These are phyloP conservation scores for Ustilago xerochloae DNA, from an alignment of 1,284 basidiomycete species.

Conservation along the genomic window DNA sequence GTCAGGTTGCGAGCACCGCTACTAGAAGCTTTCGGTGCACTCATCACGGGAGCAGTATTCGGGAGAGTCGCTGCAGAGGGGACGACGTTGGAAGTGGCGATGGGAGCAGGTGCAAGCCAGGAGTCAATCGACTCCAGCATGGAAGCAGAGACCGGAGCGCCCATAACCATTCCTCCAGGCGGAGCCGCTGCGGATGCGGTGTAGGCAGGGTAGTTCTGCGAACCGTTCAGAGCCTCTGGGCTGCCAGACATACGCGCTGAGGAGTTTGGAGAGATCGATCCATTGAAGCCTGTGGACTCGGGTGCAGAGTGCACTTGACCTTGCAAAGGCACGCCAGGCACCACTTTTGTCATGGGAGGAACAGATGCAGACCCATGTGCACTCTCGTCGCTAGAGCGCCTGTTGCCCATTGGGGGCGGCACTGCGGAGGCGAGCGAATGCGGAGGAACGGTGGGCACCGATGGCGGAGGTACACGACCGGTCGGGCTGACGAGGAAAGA, in stretches of 20 bases:
- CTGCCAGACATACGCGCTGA: conserved; percentile 29
- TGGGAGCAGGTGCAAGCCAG: conserved; percentile 29
- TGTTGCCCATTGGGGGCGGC: conserved; percentile 3
- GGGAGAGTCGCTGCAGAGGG: background rate
- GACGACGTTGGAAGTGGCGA: conserved; percentile 2
- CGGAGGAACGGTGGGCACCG: background rate
- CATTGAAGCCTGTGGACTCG: conserved; percentile 20
- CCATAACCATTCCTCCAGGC: conserved; percentile 23
- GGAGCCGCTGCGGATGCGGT: conserved; percentile 8
- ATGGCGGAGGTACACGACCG: background rate
- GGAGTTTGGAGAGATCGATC: conserved; percentile 29
- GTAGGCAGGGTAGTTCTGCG: conserved; percentile 1
- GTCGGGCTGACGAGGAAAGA: conserved; percentile 12
- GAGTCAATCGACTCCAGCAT: conserved; percentile 35
- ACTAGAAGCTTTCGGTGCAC: background rate
- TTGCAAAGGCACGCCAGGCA: background rate
- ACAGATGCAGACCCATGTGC: background rate
- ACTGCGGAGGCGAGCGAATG: conserved; percentile 4
- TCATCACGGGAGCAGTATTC: background rate
- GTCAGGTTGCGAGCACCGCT: conserved; percentile 7
- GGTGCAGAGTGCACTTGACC: conserved; percentile 9
- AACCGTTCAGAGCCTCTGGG: conserved; percentile 6
- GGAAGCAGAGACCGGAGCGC: conserved; percentile 15
- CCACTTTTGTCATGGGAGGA: background rate
- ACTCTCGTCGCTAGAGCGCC: conserved; percentile 26